phyloP scores from a whole-genome alignment of 2,329 filamentous ascomycete genomes.

The Bertia moriformis region DNA sequence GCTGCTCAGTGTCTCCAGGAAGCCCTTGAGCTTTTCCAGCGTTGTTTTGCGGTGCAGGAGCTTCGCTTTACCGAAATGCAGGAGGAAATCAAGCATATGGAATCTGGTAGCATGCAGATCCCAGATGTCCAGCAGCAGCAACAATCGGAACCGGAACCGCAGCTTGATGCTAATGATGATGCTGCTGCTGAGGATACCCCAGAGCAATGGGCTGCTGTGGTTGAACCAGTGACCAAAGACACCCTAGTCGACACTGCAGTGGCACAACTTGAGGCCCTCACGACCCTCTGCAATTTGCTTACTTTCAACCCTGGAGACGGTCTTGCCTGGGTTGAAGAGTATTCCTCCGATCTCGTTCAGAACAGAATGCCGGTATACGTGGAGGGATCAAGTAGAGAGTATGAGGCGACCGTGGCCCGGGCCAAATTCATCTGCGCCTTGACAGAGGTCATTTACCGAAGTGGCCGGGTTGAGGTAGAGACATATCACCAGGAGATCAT shows the following conservation, averaged over 20 bases:
- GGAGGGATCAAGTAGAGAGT: conserved; percentile 22
- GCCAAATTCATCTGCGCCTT: conserved; percentile 41
- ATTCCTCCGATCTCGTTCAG: conserved; percentile 33
- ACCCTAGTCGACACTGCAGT: conserved; percentile 55
- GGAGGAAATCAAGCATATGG: conserved; percentile 14
- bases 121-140: conserved; percentile 1
- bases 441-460: conserved; percentile 39
- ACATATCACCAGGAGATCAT: conserved; percentile 32
- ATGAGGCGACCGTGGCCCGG: conserved; percentile 35
- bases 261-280: conserved; percentile 43
- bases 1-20: conserved; percentile 25
- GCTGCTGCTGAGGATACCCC: conserved; percentile 10
- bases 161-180: conserved; percentile 4
- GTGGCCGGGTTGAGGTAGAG: conserved; percentile 27
- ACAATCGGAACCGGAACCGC: conserved; percentile 2
- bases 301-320: conserved; percentile 21
- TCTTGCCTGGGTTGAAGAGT: conserved; percentile 42
- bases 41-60: conserved; percentile 37
- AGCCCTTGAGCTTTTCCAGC: conserved; percentile 20
- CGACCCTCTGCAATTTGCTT: conserved; percentile 30
- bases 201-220: conserved; percentile 52
- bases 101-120: conserved; percentile 12
- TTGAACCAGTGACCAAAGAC: conserved; percentile 48
- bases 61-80: conserved; percentile 12
- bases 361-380: conserved; percentile 38